Evolutionary conservation across 2,329 filamentous ascomycete genomes (phyloP).

Genomic region (Fusarium buxicola): DNA sequence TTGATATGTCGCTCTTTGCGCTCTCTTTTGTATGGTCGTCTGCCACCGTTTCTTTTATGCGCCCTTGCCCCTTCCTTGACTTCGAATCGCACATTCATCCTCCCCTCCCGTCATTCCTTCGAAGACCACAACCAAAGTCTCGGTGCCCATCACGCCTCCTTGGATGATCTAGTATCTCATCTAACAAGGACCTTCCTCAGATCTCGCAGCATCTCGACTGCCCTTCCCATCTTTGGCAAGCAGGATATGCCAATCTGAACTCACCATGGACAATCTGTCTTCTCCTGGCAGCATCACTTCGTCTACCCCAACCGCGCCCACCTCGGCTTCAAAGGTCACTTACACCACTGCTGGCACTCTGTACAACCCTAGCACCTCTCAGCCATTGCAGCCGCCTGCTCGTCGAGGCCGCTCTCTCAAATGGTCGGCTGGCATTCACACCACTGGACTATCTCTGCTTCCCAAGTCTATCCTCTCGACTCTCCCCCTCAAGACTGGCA

Average conservation of each 20-base stretch:
- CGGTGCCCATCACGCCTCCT: conserved; percentile 16
- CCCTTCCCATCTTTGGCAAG: conserved; percentile 31
- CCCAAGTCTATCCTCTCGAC: conserved; percentile 52
- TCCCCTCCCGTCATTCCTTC: conserved; percentile 9
- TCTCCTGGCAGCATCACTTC: conserved; percentile 42
- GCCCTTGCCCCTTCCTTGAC: conserved; percentile 7
- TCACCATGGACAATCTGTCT: conserved; percentile 49
- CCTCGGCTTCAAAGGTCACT: conserved; percentile 49
- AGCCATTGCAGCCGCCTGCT: conserved; percentile 63
- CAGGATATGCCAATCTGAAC: conserved; percentile 35
- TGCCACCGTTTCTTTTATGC: conserved; percentile 11
- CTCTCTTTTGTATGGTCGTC: conserved; percentile 16
- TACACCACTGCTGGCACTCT: conserved; percentile 69
- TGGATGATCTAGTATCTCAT: conserved; percentile 31
- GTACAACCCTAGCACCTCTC: conserved; percentile 60
- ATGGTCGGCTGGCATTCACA: conserved; percentile 49
- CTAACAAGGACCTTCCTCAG: conserved; percentile 50
- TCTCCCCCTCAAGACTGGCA: conserved; percentile 48
- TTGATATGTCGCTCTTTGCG: conserved; percentile 33
- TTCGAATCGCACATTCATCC: conserved; percentile 19
- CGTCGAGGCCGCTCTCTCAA: conserved; percentile 62
- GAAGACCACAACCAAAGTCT: conserved; percentile 9
- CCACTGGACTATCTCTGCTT: conserved; percentile 51
- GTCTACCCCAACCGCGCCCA: conserved; percentile 38
- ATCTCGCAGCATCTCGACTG: conserved; percentile 28